A percentile compares a stretch with the other conserved stretches of the same genome.
Evolutionary conservation across 371 early-diverging fungal species (phyloP).

Genomic region (Rhizopus arrhizus): DNA sequence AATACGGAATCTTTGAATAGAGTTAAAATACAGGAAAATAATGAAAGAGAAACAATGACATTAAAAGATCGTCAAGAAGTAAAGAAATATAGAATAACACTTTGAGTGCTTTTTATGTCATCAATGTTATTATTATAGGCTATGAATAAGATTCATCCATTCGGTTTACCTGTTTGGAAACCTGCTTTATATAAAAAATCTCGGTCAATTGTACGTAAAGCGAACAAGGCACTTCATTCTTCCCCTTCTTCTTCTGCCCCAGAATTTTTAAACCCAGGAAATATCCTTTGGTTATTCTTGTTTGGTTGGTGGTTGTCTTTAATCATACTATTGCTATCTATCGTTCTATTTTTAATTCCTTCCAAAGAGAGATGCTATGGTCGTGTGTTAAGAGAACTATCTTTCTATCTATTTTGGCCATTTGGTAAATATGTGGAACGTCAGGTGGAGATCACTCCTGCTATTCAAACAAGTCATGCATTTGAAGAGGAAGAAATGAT

Average conservation of each 20-base stretch:
- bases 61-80: slow-evolving; percentile 72
- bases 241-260: slow-evolving; percentile 63
- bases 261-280: slow-evolving; percentile 75
- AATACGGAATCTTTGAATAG: no score
- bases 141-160: slow-evolving; percentile 84
- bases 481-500: slow-evolving; percentile 37
- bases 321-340: slow-evolving; percentile 58
- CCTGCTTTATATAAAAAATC: slow-evolving; percentile 94
- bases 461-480: background rate
- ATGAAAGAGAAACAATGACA: slow-evolving; percentile 56
- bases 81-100: slow-evolving; percentile 9
- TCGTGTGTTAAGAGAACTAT: slow-evolving; percentile 60
- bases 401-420: slow-evolving; percentile 88
- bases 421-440: slow-evolving; percentile 90
- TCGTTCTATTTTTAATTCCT: slow-evolving; percentile 51
- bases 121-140: slow-evolving; percentile 46
- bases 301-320: slow-evolving; percentile 91
- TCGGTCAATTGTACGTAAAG: slow-evolving; percentile 80
- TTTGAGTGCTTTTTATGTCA: background rate
- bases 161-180: slow-evolving; percentile 96
- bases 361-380: slow-evolving; percentile 60
- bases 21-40: slow-evolving; percentile 7
- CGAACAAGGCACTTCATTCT: slow-evolving; percentile 81
- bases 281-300: slow-evolving; percentile 82
- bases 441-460: slow-evolving; percentile 31